Percentiles rank a stretch among this genome's conserved stretches.
Evolutionary conservation across 169 alveolate genomes (phyloP).

Genomic region (Plasmodium berghei): DNA sequence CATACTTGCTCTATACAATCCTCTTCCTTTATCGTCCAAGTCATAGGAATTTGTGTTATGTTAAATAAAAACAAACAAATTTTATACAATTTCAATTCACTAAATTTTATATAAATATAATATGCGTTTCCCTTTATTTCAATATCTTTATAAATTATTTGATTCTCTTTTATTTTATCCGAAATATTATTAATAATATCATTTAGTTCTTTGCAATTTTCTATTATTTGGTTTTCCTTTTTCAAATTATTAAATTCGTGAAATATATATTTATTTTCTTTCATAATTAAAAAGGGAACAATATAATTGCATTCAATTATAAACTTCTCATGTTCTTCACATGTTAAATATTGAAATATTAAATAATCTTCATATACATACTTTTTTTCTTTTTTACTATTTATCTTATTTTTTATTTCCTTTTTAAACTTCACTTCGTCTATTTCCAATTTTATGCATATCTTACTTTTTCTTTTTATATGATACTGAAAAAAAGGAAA

Average conservation of each 20-base stretch:
- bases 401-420: conserved; percentile 29
- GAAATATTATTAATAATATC: conserved; percentile 46
- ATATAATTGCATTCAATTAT: conserved; percentile 50
- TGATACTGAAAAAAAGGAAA: conserved; percentile 33
- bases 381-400: conserved; percentile 30
- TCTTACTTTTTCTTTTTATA: conserved; percentile 46
- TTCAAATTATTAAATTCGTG: conserved; percentile 64
- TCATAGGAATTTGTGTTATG: conserved; percentile 44
- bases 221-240: conserved; percentile 29
- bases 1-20: conserved; percentile 15
- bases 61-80: conserved; percentile 63
- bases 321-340: conserved; percentile 45
- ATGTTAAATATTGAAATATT: conserved; percentile 72
- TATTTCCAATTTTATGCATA: conserved; percentile 55
- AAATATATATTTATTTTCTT: conserved; percentile 61
- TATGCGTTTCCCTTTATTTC: conserved; percentile 35
- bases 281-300: conserved; percentile 50
- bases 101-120: conserved; percentile 24
- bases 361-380: conserved; percentile 56
- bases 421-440: conserved; percentile 41
- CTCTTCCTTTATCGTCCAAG: conserved; percentile 49
- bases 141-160: conserved; percentile 45
- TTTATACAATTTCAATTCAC: conserved; percentile 62
- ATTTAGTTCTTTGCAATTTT: conserved; percentile 40
- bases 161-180: conserved; percentile 35